Evolutionary conservation across 225 moss, liverwort and hornwort species (phyloP), one percentile per base, ranked within the genome.

Genomic region (Polytrichum commune): DNA sequence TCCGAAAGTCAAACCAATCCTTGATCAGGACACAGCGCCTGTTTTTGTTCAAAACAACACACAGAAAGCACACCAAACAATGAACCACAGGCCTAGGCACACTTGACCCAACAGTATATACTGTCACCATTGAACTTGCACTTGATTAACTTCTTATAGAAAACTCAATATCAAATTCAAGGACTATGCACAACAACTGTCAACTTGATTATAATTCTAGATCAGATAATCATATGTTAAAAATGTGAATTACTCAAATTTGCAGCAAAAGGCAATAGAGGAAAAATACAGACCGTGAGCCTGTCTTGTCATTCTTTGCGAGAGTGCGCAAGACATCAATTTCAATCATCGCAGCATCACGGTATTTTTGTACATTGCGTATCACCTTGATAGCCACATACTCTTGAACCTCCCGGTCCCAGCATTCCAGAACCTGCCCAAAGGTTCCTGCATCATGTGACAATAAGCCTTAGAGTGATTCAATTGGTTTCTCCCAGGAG

Each of bases 391-490:
- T 94, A 77, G 97, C 97, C 88, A 97, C 97, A 89, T 92, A 97
- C 88, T 97, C 94, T 84, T 94, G 97, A 83, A 81, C 90, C 89
- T 92, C 94, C 84, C 97, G 90, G 85, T 97, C 97, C 97, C 97
- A 97, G 92, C 97, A 97, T 88, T 97, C 97, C 97, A 97, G 86
- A 79, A 97, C 97, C 89, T 92, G 91, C 87, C 97, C 97, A 91
- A 97, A 97, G 71, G 97, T 97, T 83, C 97, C 97, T 97, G 97
- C 97, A 97, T 46, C 13, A 46, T 46, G 13, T 46, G 46, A 46
- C 46, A 46, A 33, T 33, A 33, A 46, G 46, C 16, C 46, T 46
- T 35, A 4, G 3, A 46, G 13, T 46, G 0, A 46, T 16, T 46
- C 46, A 46, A 46, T 46, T 46, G 46, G 16, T 16, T 13, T 46